phyloP scores from a whole-genome alignment of 1,139 yeast genomes.

The Saccharomycopsis hybrid region DNA sequence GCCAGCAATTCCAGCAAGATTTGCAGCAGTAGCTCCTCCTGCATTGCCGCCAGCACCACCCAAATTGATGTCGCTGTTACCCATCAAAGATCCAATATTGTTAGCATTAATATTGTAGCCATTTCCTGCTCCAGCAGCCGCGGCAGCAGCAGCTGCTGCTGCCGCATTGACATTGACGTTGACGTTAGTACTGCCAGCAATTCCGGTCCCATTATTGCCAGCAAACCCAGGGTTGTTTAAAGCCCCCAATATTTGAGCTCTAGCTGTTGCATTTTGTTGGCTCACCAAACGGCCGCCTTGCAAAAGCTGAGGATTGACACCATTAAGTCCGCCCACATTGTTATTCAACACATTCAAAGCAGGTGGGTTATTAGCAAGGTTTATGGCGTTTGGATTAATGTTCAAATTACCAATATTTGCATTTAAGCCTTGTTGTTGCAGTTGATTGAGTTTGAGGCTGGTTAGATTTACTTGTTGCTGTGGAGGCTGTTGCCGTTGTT shows the following conservation, averaged over 20 bases:
- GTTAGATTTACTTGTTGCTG: constrained; percentile 3
- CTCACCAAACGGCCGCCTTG: not conserved
- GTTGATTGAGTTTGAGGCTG: constrained; percentile 8
- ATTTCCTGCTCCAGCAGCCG: not conserved
- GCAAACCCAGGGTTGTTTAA: not conserved
- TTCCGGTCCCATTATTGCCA: not conserved
- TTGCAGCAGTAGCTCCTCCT: no score
- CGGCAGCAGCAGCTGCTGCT: not conserved
- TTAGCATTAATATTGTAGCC: not conserved
- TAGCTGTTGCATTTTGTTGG: not conserved
- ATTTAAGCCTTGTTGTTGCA: constrained; percentile 3
- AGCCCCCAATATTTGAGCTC: not conserved
- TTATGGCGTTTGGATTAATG: not conserved
- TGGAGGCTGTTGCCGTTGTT: constrained; percentile 13
- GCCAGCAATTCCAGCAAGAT: not conserved
- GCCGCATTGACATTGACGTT: not conserved
- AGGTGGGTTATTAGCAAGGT: not conserved
- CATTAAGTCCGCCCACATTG: constrained; percentile 2
- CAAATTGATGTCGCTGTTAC: not conserved
- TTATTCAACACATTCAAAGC: constrained; percentile 6
- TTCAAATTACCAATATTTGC: not conserved
- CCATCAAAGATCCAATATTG: not conserved
- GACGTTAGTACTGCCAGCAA: not conserved
- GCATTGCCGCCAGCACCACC: not conserved
- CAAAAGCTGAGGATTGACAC: not conserved